Evolutionary conservation across 371 early-diverging fungal species (phyloP), one percentile per base, ranked within the genome.

Genomic region (Rhizopus microsporus): DNA sequence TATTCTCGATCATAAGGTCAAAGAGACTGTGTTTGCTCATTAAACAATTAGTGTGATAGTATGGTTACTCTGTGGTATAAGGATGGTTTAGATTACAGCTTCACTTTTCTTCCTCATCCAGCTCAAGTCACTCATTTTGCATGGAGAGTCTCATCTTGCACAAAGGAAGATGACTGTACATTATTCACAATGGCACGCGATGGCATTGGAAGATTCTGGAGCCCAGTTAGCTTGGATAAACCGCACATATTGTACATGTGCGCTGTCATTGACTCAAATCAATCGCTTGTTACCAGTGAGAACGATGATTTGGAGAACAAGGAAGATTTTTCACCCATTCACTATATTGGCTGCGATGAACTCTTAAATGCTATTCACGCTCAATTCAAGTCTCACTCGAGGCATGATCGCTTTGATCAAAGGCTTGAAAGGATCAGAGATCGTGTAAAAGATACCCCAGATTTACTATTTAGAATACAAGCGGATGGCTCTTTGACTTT

Each of bases 131-230:
- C 77, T 0, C 79, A 83, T 59, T 80, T 91, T 62, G 80, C 80
- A 13, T 93, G 93, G 93, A 62, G 89, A 49, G 68, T 77, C 44
- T 57, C 81, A 9, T 65, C 76, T 2, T 34, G n/a, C 15, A 43
- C 45, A n/a, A 34, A 32, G 42, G 68, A 61, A 35, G 54, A 58
- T 1, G 74, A 72, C 29, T 84, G 84, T 52, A 81, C 86, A 6
- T 65, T 93, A 7, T 80, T 91, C 51, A 90, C 93, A 1, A 81
- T 83, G 78, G 78, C 83, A n/a, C 71, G 71, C 17, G 92, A 91
- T 60, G 87, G 86, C 8, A 79, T 89, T 17, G 82, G 88, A 44
- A 80, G 92, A 5, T 78, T 93, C n/a, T 93, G 93, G 92, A 75
- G 84, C n/a, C 87, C 86, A 3, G 71, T 73, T 7, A 68, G 77